Evolutionary conservation across 1,139 yeast species (phyloP).

Genomic region (Yamadazyma blattariae): DNA sequence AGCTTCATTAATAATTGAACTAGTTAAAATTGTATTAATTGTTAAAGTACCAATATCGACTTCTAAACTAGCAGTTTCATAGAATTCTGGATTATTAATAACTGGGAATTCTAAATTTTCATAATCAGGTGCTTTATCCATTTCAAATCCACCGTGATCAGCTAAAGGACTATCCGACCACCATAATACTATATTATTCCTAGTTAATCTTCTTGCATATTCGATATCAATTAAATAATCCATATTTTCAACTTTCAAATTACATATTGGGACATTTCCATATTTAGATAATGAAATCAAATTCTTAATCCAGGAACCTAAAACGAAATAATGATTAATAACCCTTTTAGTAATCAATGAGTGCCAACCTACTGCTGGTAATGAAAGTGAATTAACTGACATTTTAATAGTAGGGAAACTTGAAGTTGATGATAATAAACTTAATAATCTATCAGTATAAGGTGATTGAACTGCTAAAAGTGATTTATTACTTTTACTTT

Average conservation of each 20-base stretch:
- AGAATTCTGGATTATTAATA: slow-evolving; percentile 77
- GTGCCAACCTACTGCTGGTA: slow-evolving; percentile 92
- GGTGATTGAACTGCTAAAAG: slow-evolving; percentile 77
- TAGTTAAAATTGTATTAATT: slow-evolving; percentile 81
- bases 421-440: slow-evolving; percentile 39
- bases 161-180: slow-evolving; percentile 86
- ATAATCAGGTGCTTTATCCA: slow-evolving; percentile 50
- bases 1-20: slow-evolving; percentile 81
- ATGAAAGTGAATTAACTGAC: slow-evolving; percentile 50
- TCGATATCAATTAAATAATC: slow-evolving; percentile 80
- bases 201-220: slow-evolving; percentile 73
- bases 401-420: slow-evolving; percentile 69
- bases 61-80: slow-evolving; percentile 77
- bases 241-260: slow-evolving; percentile 71
- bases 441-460: slow-evolving; percentile 42
- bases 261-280: slow-evolving; percentile 83
- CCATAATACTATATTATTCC: slow-evolving; percentile 78
- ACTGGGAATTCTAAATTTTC: slow-evolving; percentile 70
- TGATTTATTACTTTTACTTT: slow-evolving; percentile 66
- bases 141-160: slow-evolving; percentile 83
- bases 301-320: slow-evolving; percentile 74
- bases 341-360: slow-evolving; percentile 62
- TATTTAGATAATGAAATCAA: slow-evolving; percentile 65
- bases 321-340: slow-evolving; percentile 66
- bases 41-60: slow-evolving; percentile 75